Evolutionary conservation across 2,329 filamentous ascomycete species (phyloP).

Genomic region (Aplosporella prunicola): DNA sequence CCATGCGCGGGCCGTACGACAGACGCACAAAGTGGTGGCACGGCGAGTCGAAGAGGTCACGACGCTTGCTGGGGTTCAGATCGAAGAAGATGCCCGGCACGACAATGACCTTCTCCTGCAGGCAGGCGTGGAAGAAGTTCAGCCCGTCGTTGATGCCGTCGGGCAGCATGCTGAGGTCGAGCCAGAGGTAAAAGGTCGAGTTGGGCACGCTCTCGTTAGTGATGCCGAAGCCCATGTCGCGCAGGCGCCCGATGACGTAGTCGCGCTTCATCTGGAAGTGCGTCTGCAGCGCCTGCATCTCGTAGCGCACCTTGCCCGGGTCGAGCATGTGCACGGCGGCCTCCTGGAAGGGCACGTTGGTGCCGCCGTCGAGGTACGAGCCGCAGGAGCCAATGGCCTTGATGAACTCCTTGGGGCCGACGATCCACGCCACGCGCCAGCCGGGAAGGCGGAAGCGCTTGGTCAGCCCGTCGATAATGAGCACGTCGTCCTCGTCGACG

Average conservation of each 20-base stretch:
- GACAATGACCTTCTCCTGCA: conserved; percentile 91
- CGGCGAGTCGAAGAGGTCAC: conserved; percentile 87
- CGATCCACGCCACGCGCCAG: conserved; percentile 93
- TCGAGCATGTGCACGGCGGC: conserved; percentile 91
- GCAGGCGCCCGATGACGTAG: conserved; percentile 71
- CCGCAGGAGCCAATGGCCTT: conserved; percentile 86
- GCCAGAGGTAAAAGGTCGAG: conserved; percentile 89
- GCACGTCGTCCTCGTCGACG: conserved; percentile 68
- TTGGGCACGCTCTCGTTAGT: conserved; percentile 70
- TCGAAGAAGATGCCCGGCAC: conserved; percentile 98
- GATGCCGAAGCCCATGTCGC: conserved; percentile 79
- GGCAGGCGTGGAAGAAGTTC: conserved; percentile 92
- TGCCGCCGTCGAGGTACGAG: conserved; percentile 87
- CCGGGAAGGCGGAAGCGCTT: conserved; percentile 94
- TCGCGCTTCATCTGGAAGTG: conserved; percentile 94
- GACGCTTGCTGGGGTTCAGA: conserved; percentile 77
- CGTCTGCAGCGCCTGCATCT: conserved; percentile 81
- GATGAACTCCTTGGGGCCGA: conserved; percentile 94
- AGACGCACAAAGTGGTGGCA: conserved; percentile 55
- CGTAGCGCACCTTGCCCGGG: conserved; percentile 64
- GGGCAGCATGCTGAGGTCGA: conserved; percentile 57
- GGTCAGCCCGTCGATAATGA: conserved; percentile 91
- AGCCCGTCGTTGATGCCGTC: conserved; percentile 81
- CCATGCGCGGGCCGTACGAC: conserved; percentile 33
- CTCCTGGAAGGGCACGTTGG: conserved; percentile 92